phyloP scores from a whole-genome alignment of 2,329 filamentous ascomycete species.

The Rhynchosporium agropyri region DNA sequence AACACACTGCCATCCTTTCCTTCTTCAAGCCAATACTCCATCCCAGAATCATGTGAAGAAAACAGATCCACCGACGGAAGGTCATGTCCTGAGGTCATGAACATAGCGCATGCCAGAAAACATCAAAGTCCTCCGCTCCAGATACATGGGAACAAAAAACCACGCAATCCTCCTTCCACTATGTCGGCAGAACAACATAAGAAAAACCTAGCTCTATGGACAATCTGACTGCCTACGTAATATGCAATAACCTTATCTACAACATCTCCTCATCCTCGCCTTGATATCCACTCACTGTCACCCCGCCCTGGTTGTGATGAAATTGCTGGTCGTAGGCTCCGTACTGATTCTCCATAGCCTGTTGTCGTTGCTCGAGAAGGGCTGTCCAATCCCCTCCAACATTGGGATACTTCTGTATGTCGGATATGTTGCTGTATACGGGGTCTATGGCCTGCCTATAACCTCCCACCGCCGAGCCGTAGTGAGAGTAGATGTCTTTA shows the following conservation, averaged over 20 bases:
- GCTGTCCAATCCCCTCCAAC: constrained; percentile 33
- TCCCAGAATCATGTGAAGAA: constrained; percentile 16
- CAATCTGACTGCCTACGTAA: constrained; percentile 34
- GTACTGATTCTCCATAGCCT: constrained; percentile 42
- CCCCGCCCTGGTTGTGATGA: constrained; percentile 28
- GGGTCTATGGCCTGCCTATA: constrained; percentile 67
- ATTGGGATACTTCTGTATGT: constrained; percentile 36
- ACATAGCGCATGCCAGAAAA: constrained; percentile 18
- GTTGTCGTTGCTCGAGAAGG: constrained; percentile 33
- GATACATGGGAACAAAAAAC: constrained; percentile 8
- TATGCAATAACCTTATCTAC: constrained; percentile 37
- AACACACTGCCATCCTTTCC: constrained; percentile 20
- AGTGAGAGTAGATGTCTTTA: constrained; percentile 50
- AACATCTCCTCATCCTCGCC: constrained; percentile 43
- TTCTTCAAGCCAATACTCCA: background rate
- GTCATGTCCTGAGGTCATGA: constrained; percentile 16
- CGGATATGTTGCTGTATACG: constrained; percentile 54
- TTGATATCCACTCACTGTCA: constrained; percentile 26
- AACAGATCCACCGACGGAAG: constrained; percentile 8
- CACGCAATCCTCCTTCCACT: constrained; percentile 19
- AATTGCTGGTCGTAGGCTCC: constrained; percentile 30
- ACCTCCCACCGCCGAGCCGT: constrained; percentile 46
- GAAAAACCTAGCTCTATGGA: constrained; percentile 29
- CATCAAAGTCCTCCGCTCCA: constrained; percentile 12
- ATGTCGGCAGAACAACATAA: constrained; percentile 25